phyloP scores from a whole-genome alignment of 495 filamentous ascomycete genomes.

The Mycothermus thermophilus region DNA sequence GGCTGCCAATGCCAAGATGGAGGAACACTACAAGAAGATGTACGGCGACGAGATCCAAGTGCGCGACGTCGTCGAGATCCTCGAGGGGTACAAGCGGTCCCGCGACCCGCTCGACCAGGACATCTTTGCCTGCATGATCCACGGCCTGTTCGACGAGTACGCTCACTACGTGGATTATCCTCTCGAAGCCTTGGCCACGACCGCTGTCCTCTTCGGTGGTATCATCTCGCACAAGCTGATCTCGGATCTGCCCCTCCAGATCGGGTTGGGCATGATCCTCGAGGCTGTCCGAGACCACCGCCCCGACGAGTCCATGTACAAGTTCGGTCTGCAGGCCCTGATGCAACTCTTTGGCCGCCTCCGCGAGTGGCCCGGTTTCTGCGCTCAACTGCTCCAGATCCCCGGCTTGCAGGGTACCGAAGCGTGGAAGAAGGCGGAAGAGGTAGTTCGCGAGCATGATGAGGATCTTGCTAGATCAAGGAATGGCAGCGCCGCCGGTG shows the following conservation, averaged over 20 bases:
- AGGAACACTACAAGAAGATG: constrained; percentile 92
- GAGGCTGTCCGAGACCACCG: constrained; percentile 78
- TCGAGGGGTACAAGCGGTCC: constrained; percentile 75
- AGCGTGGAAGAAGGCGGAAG: constrained; percentile 66
- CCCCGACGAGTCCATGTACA: constrained; percentile 82
- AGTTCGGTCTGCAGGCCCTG: constrained; percentile 94
- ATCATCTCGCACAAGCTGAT: constrained; percentile 90
- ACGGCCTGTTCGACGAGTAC: constrained; percentile 95
- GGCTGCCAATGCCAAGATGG: constrained; percentile 80
- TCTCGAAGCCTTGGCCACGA: constrained; percentile 82
- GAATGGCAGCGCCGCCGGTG: constrained; percentile 23
- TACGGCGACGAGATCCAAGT: constrained; percentile 78
- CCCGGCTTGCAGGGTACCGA: constrained; percentile 72
- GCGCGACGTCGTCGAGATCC: constrained; percentile 61
- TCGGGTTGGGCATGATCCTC: constrained; percentile 87
- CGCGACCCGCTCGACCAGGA: constrained; percentile 74
- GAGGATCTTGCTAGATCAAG: constrained; percentile 31
- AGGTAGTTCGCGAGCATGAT: constrained; percentile 56
- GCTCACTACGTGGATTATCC: constrained; percentile 90
- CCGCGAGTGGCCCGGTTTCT: constrained; percentile 86
- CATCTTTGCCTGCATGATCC: constrained; percentile 95
- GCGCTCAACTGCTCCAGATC: constrained; percentile 64
- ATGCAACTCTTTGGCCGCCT: constrained; percentile 71
- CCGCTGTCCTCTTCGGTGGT: constrained; percentile 89
- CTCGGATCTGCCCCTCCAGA: constrained; percentile 75